Evolutionary conservation across 2,329 filamentous ascomycete species (phyloP).

Genomic region (Oidium heveae): DNA sequence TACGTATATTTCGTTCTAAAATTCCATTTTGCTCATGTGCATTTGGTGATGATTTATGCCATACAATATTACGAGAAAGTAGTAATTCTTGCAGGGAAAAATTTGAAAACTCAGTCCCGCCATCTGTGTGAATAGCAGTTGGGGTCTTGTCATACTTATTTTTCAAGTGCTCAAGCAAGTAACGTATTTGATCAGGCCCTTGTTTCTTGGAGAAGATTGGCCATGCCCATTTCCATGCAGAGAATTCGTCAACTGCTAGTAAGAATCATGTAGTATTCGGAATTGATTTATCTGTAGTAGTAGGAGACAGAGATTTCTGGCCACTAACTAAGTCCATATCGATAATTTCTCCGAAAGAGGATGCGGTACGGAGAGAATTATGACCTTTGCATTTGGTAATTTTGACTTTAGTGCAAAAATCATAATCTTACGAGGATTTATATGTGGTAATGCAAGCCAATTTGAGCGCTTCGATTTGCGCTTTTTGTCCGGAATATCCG

Average conservation of each 20-base stretch:
- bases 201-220: not conserved
- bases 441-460: not conserved
- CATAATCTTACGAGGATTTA: not conserved
- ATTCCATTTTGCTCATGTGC: not conserved
- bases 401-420: not conserved
- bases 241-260: not conserved
- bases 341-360: not conserved
- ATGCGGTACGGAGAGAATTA: not conserved
- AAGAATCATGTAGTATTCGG: not conserved
- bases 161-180: not conserved
- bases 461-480: not conserved
- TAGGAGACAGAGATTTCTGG: too few species aligned
- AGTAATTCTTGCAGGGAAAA: not conserved
- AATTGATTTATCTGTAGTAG: not conserved
- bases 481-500: not conserved
- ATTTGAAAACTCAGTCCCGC: not conserved
- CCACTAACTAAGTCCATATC: not conserved
- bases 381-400: not conserved
- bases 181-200: too few species aligned
- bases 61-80: not conserved
- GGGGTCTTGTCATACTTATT: not conserved
- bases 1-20: not conserved
- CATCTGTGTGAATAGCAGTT: not conserved
- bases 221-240: not conserved
- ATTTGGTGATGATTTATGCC: not conserved